phyloP scores from a whole-genome alignment of 805 yeast species.

The Babjeviella inositovora region DNA sequence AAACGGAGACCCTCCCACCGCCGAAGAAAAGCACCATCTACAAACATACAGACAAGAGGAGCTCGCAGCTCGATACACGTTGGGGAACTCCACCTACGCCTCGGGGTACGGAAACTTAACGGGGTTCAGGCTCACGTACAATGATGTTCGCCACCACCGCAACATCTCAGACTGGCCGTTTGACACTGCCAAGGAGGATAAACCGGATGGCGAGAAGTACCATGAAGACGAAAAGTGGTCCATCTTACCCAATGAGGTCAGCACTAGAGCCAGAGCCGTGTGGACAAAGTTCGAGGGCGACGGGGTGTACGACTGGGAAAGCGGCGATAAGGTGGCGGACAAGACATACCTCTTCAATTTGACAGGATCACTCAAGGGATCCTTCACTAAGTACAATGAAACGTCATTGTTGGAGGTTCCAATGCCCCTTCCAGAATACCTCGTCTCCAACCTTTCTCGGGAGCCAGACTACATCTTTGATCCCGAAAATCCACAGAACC shows the following conservation, averaged over 20 bases:
- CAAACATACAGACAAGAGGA: constrained; percentile 11
- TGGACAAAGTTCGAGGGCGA: constrained; percentile 26
- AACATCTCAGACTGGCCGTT: constrained; percentile 42
- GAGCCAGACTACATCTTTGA: too few relatives aligned
- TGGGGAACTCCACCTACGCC: constrained; percentile 23
- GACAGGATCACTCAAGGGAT: background rate
- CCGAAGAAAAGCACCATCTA: constrained; percentile 17
- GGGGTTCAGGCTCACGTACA: constrained; percentile 53
- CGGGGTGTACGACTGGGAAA: constrained; percentile 3
- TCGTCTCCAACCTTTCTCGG: too few relatives aligned
- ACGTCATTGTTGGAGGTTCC: too few relatives aligned
- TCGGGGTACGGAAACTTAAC: constrained; percentile 57
- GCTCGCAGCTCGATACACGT: constrained; percentile 5
- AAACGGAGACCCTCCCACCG: constrained; percentile 10
- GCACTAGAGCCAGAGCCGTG: constrained; percentile 25
- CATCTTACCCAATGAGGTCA: constrained; percentile 43
- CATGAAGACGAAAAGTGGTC: constrained; percentile 32
- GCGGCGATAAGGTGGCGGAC: constrained; percentile 4
- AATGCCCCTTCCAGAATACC: too few relatives aligned
- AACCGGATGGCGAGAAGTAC: constrained; percentile 24
- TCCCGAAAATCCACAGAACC: too few relatives aligned
- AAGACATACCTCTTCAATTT: constrained; percentile 2
- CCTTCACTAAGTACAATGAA: constrained; percentile 1
- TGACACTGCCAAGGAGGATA: constrained; percentile 11
- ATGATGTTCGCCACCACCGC: constrained; percentile 30